phyloP scores from a whole-genome alignment of 2,329 filamentous ascomycete species.

The Rhexocercosporidium sp. region DNA sequence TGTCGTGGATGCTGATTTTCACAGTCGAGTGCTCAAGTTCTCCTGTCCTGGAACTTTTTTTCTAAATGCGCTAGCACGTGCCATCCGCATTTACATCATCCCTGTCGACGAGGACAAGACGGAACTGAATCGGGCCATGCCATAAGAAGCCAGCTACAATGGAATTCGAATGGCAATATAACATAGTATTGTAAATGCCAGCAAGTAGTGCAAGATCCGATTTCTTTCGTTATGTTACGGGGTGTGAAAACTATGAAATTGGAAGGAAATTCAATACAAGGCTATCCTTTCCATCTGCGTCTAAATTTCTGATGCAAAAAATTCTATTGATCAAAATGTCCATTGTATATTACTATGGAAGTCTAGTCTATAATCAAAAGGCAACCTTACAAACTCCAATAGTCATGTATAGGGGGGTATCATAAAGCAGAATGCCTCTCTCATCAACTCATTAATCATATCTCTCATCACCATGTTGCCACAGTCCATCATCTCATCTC shows the following conservation, averaged over 20 bases:
- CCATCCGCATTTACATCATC: not conserved
- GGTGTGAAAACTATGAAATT: too few species aligned
- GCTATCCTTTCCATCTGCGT: too few species aligned
- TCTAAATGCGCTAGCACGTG: slow-evolving; percentile 20
- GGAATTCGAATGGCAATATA: too few species aligned
- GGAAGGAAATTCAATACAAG: too few species aligned
- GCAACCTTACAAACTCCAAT: not conserved
- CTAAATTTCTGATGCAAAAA: not conserved
- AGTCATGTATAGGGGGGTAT: slow-evolving; percentile 20
- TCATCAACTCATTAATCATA: slow-evolving; percentile 7
- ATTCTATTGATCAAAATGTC: not conserved
- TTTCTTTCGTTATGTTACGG: too few species aligned
- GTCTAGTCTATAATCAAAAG: slow-evolving; percentile 1
- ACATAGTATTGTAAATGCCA: too few species aligned
- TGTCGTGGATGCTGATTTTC: slow-evolving; percentile 1
- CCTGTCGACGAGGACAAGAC: not conserved
- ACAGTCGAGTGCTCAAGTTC: not conserved
- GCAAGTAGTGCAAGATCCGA: too few species aligned
- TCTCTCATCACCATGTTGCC: not conserved
- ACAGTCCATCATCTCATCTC: slow-evolving; percentile 14
- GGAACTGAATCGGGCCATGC: not conserved
- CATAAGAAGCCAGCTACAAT: too few species aligned
- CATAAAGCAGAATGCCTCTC: slow-evolving; percentile 17
- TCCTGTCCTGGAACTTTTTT: slow-evolving; percentile 21
- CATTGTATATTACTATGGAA: slow-evolving; percentile 2